Percentiles rank a stretch among this genome's conserved stretches.
Evolutionary conservation across 1,284 basidiomycete species (phyloP).

Genomic region (Sanghuangporus weigelae): DNA sequence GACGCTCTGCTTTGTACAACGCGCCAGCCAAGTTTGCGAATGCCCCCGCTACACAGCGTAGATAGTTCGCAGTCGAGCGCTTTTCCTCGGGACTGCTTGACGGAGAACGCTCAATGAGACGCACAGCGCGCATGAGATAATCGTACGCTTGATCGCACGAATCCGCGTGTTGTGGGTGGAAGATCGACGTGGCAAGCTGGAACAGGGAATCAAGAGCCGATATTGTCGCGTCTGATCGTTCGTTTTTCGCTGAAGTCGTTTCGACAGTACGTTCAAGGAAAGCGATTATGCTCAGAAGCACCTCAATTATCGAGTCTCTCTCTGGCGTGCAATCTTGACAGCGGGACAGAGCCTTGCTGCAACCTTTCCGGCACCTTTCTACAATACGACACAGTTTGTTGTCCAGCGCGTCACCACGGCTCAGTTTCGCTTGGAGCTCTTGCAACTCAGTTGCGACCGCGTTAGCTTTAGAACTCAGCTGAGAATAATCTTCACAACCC

Average conservation of each 20-base stretch:
- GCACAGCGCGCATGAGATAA: conserved; percentile 40
- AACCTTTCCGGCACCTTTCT: conserved; percentile 50
- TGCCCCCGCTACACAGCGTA: conserved; percentile 62
- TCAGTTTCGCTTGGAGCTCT: neutral
- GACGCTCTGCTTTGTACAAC: conserved; percentile 54
- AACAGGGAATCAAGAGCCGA: conserved; percentile 58
- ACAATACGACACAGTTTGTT: conserved; percentile 46
- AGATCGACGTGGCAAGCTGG: conserved; percentile 44
- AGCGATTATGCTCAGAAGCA: conserved; percentile 7
- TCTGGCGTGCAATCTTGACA: neutral
- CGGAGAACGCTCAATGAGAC: conserved; percentile 28
- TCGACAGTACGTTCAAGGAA: conserved; percentile 25
- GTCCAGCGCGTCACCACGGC: conserved; percentile 19
- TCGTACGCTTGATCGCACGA: conserved; percentile 46
- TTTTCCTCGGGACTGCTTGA: conserved; percentile 20
- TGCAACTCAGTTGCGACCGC: neutral
- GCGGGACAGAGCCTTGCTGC: conserved; percentile 34
- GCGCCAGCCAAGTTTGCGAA: conserved; percentile 60
- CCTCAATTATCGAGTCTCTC: conserved; percentile 7
- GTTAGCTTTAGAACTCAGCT: conserved; percentile 6
- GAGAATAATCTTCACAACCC: conserved; percentile 18
- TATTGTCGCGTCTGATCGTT: conserved; percentile 20
- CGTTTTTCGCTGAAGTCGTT: conserved; percentile 24
- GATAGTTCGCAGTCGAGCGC: conserved; percentile 39
- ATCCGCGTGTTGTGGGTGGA: conserved; percentile 42